A percentile compares a stretch with the other conserved stretches of the same genome.
Conservation (phyloP, 192 early-diverging fungal species). For the Podila clonocystis region DNA sequence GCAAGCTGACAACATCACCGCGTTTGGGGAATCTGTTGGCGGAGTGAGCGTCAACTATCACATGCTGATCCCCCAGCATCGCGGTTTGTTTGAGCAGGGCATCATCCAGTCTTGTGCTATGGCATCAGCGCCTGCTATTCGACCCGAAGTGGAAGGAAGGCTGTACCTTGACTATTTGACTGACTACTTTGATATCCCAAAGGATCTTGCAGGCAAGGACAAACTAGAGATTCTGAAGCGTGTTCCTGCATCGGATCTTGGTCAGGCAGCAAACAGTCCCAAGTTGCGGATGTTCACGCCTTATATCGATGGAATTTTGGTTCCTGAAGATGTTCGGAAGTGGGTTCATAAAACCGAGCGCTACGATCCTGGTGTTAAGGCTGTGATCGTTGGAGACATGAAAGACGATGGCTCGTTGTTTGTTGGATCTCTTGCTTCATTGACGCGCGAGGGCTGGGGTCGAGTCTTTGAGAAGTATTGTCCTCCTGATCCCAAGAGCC, state of each 20-base stretch:
- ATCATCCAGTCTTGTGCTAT: slow-evolving; percentile 40
- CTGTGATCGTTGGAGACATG: slow-evolving; percentile 17
- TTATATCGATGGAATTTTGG: slow-evolving; percentile 22
- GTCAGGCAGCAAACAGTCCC: slow-evolving; percentile 1
- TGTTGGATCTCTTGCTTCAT: background rate
- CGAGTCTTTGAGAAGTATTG: slow-evolving; percentile 15
- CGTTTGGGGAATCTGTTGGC: slow-evolving; percentile 30
- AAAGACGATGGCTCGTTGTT: slow-evolving; percentile 27
- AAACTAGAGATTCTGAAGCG: slow-evolving; percentile 15
- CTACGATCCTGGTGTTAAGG: slow-evolving; percentile 30
- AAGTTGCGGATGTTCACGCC: slow-evolving; percentile 30
- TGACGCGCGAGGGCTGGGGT: slow-evolving; percentile 3
- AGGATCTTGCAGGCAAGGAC: slow-evolving; percentile 13
- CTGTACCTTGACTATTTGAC: slow-evolving; percentile 19
- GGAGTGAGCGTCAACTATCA: slow-evolving; percentile 28
- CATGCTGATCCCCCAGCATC: slow-evolving; percentile 24
- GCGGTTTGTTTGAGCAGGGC: slow-evolving; percentile 27
- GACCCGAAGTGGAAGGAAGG: slow-evolving; percentile 24
- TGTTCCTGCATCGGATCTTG: slow-evolving; percentile 1
- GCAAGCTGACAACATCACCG: slow-evolving; percentile 11
- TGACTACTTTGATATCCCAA: slow-evolving; percentile 18
- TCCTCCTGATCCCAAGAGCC: slow-evolving; percentile 12
- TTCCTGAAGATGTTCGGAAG: slow-evolving; percentile 19
- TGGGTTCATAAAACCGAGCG: slow-evolving; percentile 8
- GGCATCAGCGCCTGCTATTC: slow-evolving; percentile 13